These are phyloP conservation scores for Aspergillus panamensis DNA, from an alignment of 495 filamentous ascomycete species.

Conservation along the genomic window DNA sequence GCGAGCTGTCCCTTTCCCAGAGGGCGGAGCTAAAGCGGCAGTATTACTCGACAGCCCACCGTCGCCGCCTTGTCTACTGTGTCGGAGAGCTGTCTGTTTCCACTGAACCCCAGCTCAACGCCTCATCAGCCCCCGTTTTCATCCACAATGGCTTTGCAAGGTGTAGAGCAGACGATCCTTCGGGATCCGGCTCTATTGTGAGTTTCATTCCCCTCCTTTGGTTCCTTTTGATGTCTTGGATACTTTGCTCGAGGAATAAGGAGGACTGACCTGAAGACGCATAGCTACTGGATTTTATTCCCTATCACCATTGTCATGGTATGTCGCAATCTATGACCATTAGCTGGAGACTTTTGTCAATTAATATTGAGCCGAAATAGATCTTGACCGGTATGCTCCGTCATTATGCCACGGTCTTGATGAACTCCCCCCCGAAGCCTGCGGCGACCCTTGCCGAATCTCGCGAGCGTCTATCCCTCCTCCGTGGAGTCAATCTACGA, in stretches of 20 bases:
- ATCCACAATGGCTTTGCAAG: slow-evolving; percentile 70
- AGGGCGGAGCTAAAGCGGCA: slow-evolving; percentile 37
- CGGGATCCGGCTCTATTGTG: slow-evolving; percentile 98
- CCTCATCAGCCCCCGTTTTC: not conserved
- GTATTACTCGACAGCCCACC: not conserved
- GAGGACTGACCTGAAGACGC: slow-evolving; percentile 7
- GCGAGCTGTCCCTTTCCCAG: slow-evolving; percentile 43
- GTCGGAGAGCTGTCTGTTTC: slow-evolving; percentile 7
- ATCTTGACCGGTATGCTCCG: slow-evolving; percentile 92
- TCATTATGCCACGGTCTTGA: slow-evolving; percentile 89
- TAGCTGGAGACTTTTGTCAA: not conserved
- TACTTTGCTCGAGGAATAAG: not conserved
- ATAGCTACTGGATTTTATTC: slow-evolving; percentile 95
- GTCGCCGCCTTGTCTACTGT: slow-evolving; percentile 17
- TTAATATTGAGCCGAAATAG: slow-evolving; percentile 39
- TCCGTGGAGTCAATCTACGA: slow-evolving; percentile 82
- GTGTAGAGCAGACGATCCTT: slow-evolving; percentile 90
- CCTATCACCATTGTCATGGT: slow-evolving; percentile 98
- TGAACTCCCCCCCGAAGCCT: slow-evolving; percentile 82
- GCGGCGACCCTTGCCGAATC: slow-evolving; percentile 67
- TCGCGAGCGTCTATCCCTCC: slow-evolving; percentile 82
- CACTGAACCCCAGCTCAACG: not conserved
- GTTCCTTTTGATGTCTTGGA: not conserved
- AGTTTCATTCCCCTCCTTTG: slow-evolving; percentile 23
- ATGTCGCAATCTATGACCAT: slow-evolving; percentile 18